Conservation (phyloP, 192 early-diverging fungal genomes). For the Coemansia sp. region DNA sequence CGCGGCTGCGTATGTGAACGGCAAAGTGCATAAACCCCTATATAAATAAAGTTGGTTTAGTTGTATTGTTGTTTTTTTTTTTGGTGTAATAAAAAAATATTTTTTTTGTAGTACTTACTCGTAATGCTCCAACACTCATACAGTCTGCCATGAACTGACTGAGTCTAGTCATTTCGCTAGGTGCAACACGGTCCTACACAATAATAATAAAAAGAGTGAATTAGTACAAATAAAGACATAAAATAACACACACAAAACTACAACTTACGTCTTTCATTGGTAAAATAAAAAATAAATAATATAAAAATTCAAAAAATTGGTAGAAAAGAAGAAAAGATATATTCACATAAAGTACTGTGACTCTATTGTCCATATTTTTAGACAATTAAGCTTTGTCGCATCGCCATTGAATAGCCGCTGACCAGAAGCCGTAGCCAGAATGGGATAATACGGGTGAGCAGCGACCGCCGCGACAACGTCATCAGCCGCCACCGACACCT, state of each 20-base stretch:
- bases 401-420: slow-evolving; percentile 58
- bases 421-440: slow-evolving; percentile 74
- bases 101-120: slow-evolving; percentile 45
- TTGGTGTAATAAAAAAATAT: background rate
- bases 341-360: slow-evolving; percentile 16
- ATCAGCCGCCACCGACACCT: slow-evolving; percentile 10
- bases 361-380: slow-evolving; percentile 38
- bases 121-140: slow-evolving; percentile 67
- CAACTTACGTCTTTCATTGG: background rate
- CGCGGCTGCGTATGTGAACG: slow-evolving; percentile 67
- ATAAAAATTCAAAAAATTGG: background rate
- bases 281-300: background rate
- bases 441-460: slow-evolving; percentile 69
- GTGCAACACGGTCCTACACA: slow-evolving; percentile 52
- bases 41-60: background rate
- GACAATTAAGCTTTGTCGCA: slow-evolving; percentile 4
- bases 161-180: slow-evolving; percentile 59
- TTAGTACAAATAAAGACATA: too few species aligned
- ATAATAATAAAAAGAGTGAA: background rate
- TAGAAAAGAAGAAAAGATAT: background rate
- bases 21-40: slow-evolving; percentile 74
- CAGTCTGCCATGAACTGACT: slow-evolving; percentile 69
- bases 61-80: too few species aligned
- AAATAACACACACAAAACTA: background rate
- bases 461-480: slow-evolving; percentile 64